Evolutionary conservation across 1,284 basidiomycete genomes (phyloP), one percentile per base, ranked within the genome.

Genomic region (Abortiporus biennis): DNA sequence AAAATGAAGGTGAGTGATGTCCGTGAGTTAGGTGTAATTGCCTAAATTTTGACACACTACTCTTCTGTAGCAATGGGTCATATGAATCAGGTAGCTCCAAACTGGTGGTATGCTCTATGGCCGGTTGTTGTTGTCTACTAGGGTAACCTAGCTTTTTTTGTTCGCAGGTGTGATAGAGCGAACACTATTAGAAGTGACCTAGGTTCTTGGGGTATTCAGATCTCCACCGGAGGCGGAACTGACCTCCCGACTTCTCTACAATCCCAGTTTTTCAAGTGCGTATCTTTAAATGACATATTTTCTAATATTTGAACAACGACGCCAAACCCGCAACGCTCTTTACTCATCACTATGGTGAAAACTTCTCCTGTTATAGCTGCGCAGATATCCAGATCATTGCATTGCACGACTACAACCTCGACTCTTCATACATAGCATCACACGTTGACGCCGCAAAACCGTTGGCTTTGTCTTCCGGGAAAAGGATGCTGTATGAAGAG

Each of bases 151-250:
- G 27, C 19, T 44, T 16, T n/a, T 25, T 16, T 36, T 9, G 6
- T 30, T 20, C 4, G 23, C 20, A 51, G 49, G 25, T 62, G 59
- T 45, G 54, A 61, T 39, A 54, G 58, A 17, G 53, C 58, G 5
- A 38, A 44, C 1, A 47, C 47, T 33, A 54, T 62, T 47, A 50
- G 54, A 29, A 40, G 47, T 16, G 48, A 49, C 17, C 33, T 51
- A 21, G 51, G 53, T 3, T 43, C 47, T 3, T 47, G 43, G 20
- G 52, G 52, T 3, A 59, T 60, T 45, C 46, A 51, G 19, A 47
- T 60, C 35, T 52, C 52, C 6, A 54, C 58, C 3, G 59, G 59
- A 16, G 59, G 59, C 27, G 59, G 59, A 15, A 62, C 56, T 29
- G 57, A 56, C n/a, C 31, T 49, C 15, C 46, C 47, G 1, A 47